Conservation (phyloP, 2,329 filamentous ascomycete genomes). For the Thermoascus crustaceus region DNA sequence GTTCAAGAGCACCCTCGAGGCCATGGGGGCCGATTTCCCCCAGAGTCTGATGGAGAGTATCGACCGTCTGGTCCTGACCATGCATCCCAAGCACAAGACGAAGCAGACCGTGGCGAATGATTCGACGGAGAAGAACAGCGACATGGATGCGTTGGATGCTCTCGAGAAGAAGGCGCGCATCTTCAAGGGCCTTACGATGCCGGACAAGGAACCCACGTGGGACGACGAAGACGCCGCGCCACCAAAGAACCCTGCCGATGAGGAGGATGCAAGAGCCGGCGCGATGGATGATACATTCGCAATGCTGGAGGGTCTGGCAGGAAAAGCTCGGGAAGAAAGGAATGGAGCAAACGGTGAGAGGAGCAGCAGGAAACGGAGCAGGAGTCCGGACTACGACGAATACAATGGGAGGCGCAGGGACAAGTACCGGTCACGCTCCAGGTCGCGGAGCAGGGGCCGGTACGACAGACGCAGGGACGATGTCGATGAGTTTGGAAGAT, state of each 20-base stretch:
- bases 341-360: conserved; percentile 27
- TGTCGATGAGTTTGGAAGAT: conserved; percentile 53
- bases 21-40: conserved; percentile 75
- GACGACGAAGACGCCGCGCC: conserved; percentile 41
- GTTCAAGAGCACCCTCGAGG: conserved; percentile 68
- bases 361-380: conserved; percentile 45
- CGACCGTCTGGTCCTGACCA: conserved; percentile 75
- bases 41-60: conserved; percentile 82
- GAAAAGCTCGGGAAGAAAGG: conserved; percentile 46
- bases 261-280: conserved; percentile 44
- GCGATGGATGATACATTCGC: conserved; percentile 90
- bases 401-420: conserved; percentile 40
- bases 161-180: conserved; percentile 69
- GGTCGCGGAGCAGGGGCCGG: conserved; percentile 34
- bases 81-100: conserved; percentile 83
- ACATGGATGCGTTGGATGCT: conserved; percentile 35
- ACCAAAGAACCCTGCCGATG: conserved; percentile 21
- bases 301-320: conserved; percentile 75
- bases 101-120: conserved; percentile 31
- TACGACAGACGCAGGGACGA: conserved; percentile 40
- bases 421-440: conserved; percentile 29
- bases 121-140: conserved; percentile 32
- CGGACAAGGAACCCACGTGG: conserved; percentile 60
- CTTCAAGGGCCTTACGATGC: conserved; percentile 84
- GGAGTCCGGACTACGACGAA: conserved; percentile 44